Conservation (phyloP, 805 yeast species). For the Ogataea sp. region DNA sequence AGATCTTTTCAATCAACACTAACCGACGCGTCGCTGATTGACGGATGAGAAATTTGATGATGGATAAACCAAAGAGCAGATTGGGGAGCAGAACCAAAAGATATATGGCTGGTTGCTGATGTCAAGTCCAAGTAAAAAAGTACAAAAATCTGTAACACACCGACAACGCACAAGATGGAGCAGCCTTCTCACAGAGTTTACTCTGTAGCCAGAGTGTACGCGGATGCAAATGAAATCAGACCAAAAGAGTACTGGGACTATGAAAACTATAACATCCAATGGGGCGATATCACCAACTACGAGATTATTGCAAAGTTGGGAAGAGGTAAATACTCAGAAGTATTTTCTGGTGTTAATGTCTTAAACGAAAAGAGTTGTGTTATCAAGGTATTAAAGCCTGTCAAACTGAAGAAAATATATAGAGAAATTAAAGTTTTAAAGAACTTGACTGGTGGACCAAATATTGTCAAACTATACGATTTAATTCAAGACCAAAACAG, state of each 20-base stretch:
- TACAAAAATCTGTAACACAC: neutral
- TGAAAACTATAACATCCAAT: slow-evolving; percentile 57
- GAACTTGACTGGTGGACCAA: slow-evolving; percentile 78
- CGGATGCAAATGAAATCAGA: slow-evolving; percentile 68
- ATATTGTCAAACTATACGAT: slow-evolving; percentile 66
- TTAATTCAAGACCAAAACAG: slow-evolving; percentile 82
- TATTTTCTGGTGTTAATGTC: slow-evolving; percentile 74
- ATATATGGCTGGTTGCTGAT: too few relatives aligned
- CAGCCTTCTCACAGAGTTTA: too few relatives aligned
- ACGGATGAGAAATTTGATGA: too few relatives aligned
- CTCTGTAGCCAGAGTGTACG: slow-evolving; percentile 57
- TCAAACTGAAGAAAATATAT: slow-evolving; percentile 85
- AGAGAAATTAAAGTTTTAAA: slow-evolving; percentile 84
- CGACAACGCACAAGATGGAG: too few relatives aligned
- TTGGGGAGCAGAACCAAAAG: neutral
- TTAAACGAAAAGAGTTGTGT: slow-evolving; percentile 59
- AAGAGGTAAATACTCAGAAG: slow-evolving; percentile 91
- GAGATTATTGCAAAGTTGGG: slow-evolving; percentile 83
- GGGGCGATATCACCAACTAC: slow-evolving; percentile 83
- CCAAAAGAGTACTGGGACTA: slow-evolving; percentile 85
- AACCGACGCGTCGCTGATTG: too few relatives aligned
- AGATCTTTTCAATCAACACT: too few relatives aligned
- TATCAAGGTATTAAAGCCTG: slow-evolving; percentile 89
- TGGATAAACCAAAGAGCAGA: neutral
- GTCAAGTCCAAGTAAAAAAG: too few relatives aligned